These are phyloP conservation scores for Dendrobium catenatum DNA, from an alignment of 106 monocot species.

Conservation along the genomic window DNA sequence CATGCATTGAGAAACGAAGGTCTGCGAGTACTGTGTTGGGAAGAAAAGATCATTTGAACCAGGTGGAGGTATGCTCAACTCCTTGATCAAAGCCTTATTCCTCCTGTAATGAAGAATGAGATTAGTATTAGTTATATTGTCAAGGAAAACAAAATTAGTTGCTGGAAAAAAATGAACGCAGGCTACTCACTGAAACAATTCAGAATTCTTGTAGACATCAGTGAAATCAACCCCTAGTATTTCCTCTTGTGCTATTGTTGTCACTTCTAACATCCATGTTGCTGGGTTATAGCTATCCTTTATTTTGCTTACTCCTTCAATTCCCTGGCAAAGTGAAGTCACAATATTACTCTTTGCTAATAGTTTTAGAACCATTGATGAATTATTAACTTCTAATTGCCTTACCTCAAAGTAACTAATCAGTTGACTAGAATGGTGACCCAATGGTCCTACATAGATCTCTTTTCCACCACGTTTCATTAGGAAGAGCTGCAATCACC, in stretches of 20 bases:
- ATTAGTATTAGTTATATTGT: not conserved
- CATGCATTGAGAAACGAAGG: constrained; percentile 15
- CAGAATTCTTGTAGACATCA: constrained; percentile 23
- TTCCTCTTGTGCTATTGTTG: constrained; percentile 17
- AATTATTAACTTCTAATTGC: not conserved
- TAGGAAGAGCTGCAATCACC: constrained; percentile 21
- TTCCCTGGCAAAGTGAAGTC: not conserved
- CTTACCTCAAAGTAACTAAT: constrained; percentile 35
- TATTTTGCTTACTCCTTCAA: constrained; percentile 24
- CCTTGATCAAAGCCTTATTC: constrained; percentile 22
- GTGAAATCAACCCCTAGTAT: constrained; percentile 11
- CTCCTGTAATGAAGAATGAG: constrained; percentile 12
- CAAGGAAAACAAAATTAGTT: not conserved
- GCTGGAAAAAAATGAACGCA: not conserved
- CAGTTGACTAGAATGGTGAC: constrained; percentile 24
- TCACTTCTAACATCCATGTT: constrained; percentile 36
- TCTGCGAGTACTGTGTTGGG: constrained; percentile 28
- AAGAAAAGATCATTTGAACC: constrained; percentile 26
- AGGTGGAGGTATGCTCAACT: constrained; percentile 20
- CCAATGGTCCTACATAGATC: constrained; percentile 43
- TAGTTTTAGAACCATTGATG: not conserved
- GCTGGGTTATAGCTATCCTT: constrained; percentile 29
- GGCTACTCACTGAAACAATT: constrained; percentile 16
- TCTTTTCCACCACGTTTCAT: constrained; percentile 39
- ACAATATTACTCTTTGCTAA: not conserved